Conservation (phyloP, 805 yeast species). For the Wickerhamiella kazuoi region DNA sequence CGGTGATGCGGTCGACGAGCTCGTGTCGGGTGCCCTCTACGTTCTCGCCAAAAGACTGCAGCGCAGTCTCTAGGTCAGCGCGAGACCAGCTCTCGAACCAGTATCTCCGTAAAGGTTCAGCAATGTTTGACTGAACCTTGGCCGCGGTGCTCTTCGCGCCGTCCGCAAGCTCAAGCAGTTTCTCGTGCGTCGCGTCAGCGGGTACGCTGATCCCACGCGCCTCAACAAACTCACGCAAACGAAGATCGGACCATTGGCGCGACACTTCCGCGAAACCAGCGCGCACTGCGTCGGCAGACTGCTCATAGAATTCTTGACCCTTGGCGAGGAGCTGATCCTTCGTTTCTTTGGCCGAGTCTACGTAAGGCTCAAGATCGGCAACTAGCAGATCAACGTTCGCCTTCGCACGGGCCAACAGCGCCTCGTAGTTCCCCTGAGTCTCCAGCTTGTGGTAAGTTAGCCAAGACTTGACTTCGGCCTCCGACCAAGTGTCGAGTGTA, state of each 20-base stretch:
- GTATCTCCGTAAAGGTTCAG: constrained; percentile 16
- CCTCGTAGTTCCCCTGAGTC: constrained; percentile 10
- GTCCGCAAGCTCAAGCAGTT: constrained; percentile 26
- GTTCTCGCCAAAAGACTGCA: constrained; percentile 27
- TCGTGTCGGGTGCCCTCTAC: constrained; percentile 29
- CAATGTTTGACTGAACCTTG: constrained; percentile 27
- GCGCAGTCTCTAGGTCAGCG: constrained; percentile 33
- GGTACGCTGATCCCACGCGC: constrained; percentile 22
- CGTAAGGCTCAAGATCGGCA: constrained; percentile 13
- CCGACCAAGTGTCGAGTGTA: constrained; percentile 27
- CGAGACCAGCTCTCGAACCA: constrained; percentile 37
- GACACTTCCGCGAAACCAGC: background rate
- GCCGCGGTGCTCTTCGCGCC: constrained; percentile 25
- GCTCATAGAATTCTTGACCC: constrained; percentile 11
- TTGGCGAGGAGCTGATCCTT: constrained; percentile 8
- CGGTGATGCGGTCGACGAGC: constrained; percentile 29
- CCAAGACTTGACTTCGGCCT: constrained; percentile 28
- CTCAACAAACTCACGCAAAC: constrained; percentile 20
- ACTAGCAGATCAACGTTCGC: constrained; percentile 20
- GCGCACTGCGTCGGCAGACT: background rate
- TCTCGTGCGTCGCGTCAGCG: constrained; percentile 19
- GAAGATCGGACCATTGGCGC: constrained; percentile 20
- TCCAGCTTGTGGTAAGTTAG: constrained; percentile 23
- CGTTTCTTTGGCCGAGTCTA: constrained; percentile 7
- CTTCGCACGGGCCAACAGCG: constrained; percentile 16